These are phyloP conservation scores for Spergularia azorica DNA, from an alignment of 179 eudicot species.

Conservation along the genomic window DNA sequence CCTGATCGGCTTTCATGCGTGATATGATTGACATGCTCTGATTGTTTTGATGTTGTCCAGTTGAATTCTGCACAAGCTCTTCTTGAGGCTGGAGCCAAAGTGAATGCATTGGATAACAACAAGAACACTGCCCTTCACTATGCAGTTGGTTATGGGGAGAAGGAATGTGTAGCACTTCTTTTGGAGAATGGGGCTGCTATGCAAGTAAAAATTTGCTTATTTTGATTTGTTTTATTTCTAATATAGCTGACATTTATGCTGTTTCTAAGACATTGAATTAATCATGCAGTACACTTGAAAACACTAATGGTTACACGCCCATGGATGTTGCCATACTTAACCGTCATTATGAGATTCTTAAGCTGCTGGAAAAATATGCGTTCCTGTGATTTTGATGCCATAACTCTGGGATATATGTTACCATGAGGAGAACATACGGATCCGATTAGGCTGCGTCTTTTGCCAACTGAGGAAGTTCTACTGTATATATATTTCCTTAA, in stretches of 20 bases:
- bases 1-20: no score
- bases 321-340: conserved; percentile 97
- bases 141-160: conserved; percentile 98
- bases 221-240: neutral
- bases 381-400: conserved; percentile 54
- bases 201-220: conserved; percentile 44
- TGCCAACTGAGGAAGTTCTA: conserved; percentile 14
- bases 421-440: conserved; percentile 20
- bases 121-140: conserved; percentile 98
- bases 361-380: conserved; percentile 91
- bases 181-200: conserved; percentile 94
- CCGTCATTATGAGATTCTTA: conserved; percentile 78
- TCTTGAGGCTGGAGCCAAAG: conserved; percentile 93
- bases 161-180: conserved; percentile 93
- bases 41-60: conserved; percentile 38
- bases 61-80: conserved; percentile 82
- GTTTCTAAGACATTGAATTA: conserved; percentile 4
- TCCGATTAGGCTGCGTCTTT: conserved; percentile 19
- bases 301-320: conserved; percentile 93
- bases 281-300: conserved; percentile 79
- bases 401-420: neutral
- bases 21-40: conserved; percentile 1
- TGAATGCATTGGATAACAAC: conserved; percentile 94
- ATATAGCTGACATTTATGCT: neutral
- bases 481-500: conserved; percentile 13